Base-by-base conservation (phyloP, 129 eudicot species). In the Lactuca saligna region DNA sequence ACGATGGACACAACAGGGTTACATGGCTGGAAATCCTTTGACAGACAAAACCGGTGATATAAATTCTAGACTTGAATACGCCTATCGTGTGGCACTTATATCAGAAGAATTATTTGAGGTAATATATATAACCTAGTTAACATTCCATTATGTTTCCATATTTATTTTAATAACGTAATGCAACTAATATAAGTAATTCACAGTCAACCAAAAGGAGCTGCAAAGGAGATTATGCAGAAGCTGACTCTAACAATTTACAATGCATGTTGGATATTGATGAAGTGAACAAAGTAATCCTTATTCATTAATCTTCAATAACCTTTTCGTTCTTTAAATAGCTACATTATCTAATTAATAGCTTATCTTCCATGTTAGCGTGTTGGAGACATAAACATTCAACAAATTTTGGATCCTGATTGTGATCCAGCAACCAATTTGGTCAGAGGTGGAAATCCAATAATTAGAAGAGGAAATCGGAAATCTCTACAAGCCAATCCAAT, bases 351-450 rank as follows among this genome's bases (percentile, higher is more conserved):
- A 3, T 5, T 51, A 2, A 29, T 3, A 1, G 7, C 12, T 34
- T 42, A n/a, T 51, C 14, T 11, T 54, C 15, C 50, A 44, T 32
- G 56, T 34, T 51, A 79, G 78, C 70, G 74, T 74, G 74, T 67
- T 14, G 58, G 61, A 41, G 65, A 5, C 57, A 61, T 75, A 41
- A 75, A 75, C 61, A 66, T 75, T 38, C 74, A 75, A 67, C 79
- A 79, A 15, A 65, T 79, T 46, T 74, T 80, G 70, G 73, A 80
- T 63, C 83, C 83, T 20, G 54, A 70, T 57, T 80, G 83, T 32
- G 75, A 72, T 37, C 39, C 72, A 33, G 66, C 74, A 37, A 71
- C 77, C 49, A 56, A 78, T 57, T 64, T 71, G 72, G 63, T 78
- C 20, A 57, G 72, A 33, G 20, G 56, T 63, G 77, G 54, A 49